Base-by-base conservation (phyloP, 2,329 filamentous ascomycete genomes). In the Trichoderma harzianum region DNA sequence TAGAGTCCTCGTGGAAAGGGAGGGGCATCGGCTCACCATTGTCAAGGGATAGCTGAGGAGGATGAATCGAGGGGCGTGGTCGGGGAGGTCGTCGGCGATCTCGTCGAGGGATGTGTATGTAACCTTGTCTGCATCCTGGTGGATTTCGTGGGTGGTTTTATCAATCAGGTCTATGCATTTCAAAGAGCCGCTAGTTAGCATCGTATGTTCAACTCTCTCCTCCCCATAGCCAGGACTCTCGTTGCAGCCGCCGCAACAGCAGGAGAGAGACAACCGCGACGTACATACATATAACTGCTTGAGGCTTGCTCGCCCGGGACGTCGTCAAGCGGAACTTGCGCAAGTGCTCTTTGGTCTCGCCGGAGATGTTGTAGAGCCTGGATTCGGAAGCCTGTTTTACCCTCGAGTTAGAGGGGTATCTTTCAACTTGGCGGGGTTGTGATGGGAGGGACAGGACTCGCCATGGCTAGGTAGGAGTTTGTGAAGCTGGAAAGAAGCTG, bases 311-410 rank as follows among this genome's bases (percentile, higher is more conserved):
- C 67, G 94, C 91, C 75, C 96, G 87, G 39, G 95, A 98, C 2
- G 96, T 98, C 30, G 92, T 90, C 32, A 99, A 88, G 65, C 96
- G 93, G 85, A 99, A 99, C 83, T 98, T 98, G 82, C 93, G 92
- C 75, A 99, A 89, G 79, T 95, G 91, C 75, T 94, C 91, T 83
- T 92, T 96, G 60, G 94, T 97, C 83, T 96, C 93, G 75, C 90
- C 89, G 36, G 94, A 97, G 88, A 98, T 97, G 72, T 93, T 93
- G 85, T 97, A 98, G 74, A 98, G 88, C 77, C 94, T 88, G 74
- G 94, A 91, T 86, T 98, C 95, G 79, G 95, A 97, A 78, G 80
- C 81, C 82, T 83, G 43, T 58, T 53, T 14, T 43, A 18, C 39
- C 26, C 34, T 55, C 30, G 11, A 32, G 68, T 51, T 39, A 43